Evolutionary conservation across 352 stramenopile species (phyloP).

Genomic region (Phytophthora pinifolia): DNA sequence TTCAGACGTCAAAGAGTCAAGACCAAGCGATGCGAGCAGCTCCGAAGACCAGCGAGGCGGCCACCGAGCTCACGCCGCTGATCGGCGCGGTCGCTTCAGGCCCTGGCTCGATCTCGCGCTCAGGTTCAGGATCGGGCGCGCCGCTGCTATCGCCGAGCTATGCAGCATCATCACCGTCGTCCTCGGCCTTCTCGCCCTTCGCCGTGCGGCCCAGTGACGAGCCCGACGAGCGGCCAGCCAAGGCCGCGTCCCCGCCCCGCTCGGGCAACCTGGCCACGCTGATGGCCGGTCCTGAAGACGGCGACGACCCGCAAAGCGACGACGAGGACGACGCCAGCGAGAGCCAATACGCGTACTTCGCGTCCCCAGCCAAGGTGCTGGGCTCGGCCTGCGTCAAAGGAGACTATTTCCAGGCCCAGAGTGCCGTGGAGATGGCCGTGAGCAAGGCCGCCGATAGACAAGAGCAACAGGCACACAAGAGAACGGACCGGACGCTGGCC

Average conservation of each 20-base stretch:
- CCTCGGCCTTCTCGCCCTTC: conserved; percentile 46
- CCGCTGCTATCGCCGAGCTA: conserved; percentile 48
- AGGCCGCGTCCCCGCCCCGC: conserved; percentile 18
- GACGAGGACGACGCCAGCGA: conserved; percentile 29
- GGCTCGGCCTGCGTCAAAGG: conserved; percentile 76
- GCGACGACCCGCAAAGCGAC: conserved; percentile 19
- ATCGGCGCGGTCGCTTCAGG: conserved; percentile 26
- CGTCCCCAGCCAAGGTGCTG: conserved; percentile 60
- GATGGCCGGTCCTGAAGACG: conserved; percentile 20
- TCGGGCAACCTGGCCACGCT: conserved; percentile 19
- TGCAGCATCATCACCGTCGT: conserved; percentile 44
- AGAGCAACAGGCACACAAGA: conserved; percentile 23
- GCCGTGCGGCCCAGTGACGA: conserved; percentile 13
- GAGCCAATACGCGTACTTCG: conserved; percentile 53
- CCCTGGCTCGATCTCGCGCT: conserved; percentile 1
- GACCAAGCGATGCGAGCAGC: conserved; percentile 17
- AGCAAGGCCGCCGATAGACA: conserved; percentile 31
- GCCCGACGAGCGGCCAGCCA: neutral
- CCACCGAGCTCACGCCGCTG: conserved; percentile 61
- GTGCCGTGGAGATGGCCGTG: conserved; percentile 58
- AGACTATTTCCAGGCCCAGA: conserved; percentile 72
- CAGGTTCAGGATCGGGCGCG: conserved; percentile 7
- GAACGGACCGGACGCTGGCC: neutral
- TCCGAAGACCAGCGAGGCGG: conserved; percentile 15
- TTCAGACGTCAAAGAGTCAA: neutral